Evolutionary conservation across 202 grass and related monocot species (phyloP).

Genomic region (Cymbopogon flexuosus): DNA sequence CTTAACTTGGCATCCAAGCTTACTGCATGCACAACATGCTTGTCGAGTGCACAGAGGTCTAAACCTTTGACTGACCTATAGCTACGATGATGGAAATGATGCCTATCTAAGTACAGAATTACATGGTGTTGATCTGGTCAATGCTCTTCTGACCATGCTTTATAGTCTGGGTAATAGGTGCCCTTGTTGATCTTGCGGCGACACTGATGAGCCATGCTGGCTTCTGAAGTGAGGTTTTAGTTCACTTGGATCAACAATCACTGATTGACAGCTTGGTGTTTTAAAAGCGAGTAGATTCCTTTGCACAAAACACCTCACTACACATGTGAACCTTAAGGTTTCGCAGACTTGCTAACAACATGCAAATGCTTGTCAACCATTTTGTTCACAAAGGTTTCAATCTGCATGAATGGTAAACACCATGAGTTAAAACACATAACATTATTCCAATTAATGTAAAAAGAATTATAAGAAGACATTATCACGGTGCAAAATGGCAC

Average conservation of each 20-base stretch:
- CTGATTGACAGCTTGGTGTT: conserved; percentile 23
- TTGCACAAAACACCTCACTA: conserved; percentile 28
- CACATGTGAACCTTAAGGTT: conserved; percentile 50
- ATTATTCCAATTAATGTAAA: conserved; percentile 21
- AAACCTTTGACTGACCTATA: conserved; percentile 31
- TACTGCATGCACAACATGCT: conserved; percentile 37
- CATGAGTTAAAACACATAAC: conserved; percentile 26
- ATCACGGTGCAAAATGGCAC: conserved; percentile 2
- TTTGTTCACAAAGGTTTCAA: conserved; percentile 81
- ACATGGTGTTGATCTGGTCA: conserved; percentile 31
- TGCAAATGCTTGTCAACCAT: conserved; percentile 87
- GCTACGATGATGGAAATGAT: conserved; percentile 21
- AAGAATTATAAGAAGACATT: conserved; percentile 25
- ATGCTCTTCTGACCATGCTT: conserved; percentile 20
- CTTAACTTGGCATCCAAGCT: conserved; percentile 34
- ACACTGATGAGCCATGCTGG: conserved; percentile 8
- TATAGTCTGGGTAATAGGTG: conserved; percentile 15
- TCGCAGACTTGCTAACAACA: conserved; percentile 43
- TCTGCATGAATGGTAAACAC: conserved; percentile 63
- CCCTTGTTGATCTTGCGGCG: conserved; percentile 13
- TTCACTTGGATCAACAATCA: conserved; percentile 23
- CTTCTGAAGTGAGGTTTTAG: conserved; percentile 12
- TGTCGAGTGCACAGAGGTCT: conserved; percentile 40
- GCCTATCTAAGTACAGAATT: conserved; percentile 30
- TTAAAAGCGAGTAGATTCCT: conserved; percentile 15